Evolutionary conservation across 495 filamentous ascomycete species (phyloP).

Genomic region (Bacidia gigantensis): DNA sequence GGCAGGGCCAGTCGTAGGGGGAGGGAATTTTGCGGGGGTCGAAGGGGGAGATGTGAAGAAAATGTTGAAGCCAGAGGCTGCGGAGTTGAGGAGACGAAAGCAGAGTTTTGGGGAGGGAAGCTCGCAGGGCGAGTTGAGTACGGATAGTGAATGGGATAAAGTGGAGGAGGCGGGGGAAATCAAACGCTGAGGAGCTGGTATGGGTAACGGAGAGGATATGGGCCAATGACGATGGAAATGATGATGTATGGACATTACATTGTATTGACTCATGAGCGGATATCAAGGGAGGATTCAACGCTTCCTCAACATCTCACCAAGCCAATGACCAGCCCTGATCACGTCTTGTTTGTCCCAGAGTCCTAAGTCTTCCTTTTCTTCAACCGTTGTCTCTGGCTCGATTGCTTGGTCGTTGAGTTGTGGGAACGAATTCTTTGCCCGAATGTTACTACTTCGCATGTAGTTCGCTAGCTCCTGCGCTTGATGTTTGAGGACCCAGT

Average conservation of each 20-base stretch:
- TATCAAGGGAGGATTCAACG: neutral
- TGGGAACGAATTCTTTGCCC: neutral
- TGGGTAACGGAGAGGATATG: neutral
- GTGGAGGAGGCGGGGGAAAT: constrained; percentile 14
- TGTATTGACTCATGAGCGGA: neutral
- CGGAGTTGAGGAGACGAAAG: constrained; percentile 26
- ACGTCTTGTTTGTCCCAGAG: constrained; percentile 12
- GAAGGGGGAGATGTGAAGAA: neutral
- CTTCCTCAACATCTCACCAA: constrained; percentile 13
- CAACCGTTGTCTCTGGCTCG: constrained; percentile 2
- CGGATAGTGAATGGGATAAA: constrained; percentile 42
- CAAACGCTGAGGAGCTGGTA: neutral
- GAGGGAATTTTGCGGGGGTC: neutral
- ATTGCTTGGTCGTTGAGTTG: neutral
- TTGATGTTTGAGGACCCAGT: constrained; percentile 11
- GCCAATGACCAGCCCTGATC: constrained; percentile 13
- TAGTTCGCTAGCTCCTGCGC: constrained; percentile 11
- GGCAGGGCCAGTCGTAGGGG: constrained; percentile 16
- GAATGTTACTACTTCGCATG: constrained; percentile 10
- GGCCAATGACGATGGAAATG: neutral
- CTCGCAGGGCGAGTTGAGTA: constrained; percentile 32
- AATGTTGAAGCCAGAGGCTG: constrained; percentile 17
- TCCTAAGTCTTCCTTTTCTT: constrained; percentile 11
- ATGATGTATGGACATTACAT: neutral
- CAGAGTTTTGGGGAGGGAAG: constrained; percentile 34